phyloP scores from a whole-genome alignment of 257 asterid genomes.

The Solanum ahanhuiri region DNA sequence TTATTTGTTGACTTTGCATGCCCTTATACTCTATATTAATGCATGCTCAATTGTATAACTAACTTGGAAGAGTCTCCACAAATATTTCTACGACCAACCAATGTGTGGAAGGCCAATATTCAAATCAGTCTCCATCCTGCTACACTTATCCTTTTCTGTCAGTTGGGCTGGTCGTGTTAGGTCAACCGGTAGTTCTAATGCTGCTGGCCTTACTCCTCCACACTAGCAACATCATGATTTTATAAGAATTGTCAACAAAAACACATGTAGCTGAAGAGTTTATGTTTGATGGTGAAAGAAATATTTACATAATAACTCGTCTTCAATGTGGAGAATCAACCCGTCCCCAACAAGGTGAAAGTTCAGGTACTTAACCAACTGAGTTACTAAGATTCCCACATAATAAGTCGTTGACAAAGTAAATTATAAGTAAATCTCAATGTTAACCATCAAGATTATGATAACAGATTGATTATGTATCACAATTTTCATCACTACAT shows the following conservation, averaged over 20 bases:
- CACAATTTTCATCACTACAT: neutral
- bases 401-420: too few relatives aligned
- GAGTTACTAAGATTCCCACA: too few relatives aligned
- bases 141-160: slow-evolving; percentile 4
- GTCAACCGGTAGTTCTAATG: neutral
- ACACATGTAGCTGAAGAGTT: too few relatives aligned
- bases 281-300: too few relatives aligned
- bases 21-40: neutral
- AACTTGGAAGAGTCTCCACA: neutral
- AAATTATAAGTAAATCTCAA: too few relatives aligned
- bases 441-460: neutral
- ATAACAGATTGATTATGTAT: neutral
- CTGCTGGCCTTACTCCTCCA: neutral
- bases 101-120: slow-evolving; percentile 20
- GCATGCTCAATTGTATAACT: neutral
- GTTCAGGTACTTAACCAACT: too few relatives aligned
- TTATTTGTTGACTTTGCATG: neutral
- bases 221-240: slow-evolving; percentile 2
- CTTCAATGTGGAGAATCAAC: too few relatives aligned
- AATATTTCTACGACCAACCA: slow-evolving; percentile 3
- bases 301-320: too few relatives aligned
- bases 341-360: too few relatives aligned
- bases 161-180: neutral
- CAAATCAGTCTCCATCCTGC: slow-evolving; percentile 25
- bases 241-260: neutral